Percentiles rank a stretch among this genome's conserved stretches.
These are phyloP conservation scores for Irpex sp. DNA, from an alignment of 1,284 basidiomycete species.

Conservation along the genomic window DNA sequence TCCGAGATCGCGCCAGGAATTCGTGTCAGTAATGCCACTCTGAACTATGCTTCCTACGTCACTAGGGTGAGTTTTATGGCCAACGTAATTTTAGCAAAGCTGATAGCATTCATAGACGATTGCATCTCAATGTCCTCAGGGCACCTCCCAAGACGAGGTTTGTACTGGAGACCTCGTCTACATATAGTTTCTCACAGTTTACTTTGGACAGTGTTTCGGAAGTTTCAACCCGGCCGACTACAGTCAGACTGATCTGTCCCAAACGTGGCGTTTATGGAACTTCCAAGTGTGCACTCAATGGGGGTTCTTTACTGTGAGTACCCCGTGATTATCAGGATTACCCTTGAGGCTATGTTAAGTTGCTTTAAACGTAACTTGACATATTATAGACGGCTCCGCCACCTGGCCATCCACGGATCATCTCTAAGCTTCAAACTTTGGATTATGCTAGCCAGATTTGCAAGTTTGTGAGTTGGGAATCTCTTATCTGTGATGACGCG, in stretches of 20 bases:
- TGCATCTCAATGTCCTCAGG: conserved; percentile 63
- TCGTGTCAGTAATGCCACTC: conserved; percentile 59
- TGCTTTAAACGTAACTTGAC: not conserved
- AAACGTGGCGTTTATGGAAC: conserved; percentile 86
- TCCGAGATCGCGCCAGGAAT: conserved; percentile 23
- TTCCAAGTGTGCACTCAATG: conserved; percentile 94
- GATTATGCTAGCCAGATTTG: conserved; percentile 86
- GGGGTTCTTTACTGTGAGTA: conserved; percentile 84
- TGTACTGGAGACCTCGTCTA: conserved; percentile 22
- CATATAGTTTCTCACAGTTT: conserved; percentile 1
- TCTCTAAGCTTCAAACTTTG: conserved; percentile 79
- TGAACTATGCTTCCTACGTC: conserved; percentile 83
- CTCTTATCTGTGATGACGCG: not conserved
- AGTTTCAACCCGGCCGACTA: conserved; percentile 76
- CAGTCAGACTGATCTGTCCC: conserved; percentile 66
- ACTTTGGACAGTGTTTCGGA: conserved; percentile 78
- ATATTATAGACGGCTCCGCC: conserved; percentile 55
- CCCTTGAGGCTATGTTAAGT: not conserved
- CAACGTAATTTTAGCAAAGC: conserved; percentile 2
- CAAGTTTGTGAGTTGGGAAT: conserved; percentile 54
- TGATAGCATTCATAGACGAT: conserved; percentile 47
- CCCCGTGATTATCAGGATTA: not conserved
- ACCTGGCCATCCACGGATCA: conserved; percentile 64
- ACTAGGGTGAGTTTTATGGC: conserved; percentile 56
- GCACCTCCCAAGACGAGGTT: conserved; percentile 67